Conservation (phyloP, 1,139 yeast genomes). For the Lodderomyces beijingensis region DNA sequence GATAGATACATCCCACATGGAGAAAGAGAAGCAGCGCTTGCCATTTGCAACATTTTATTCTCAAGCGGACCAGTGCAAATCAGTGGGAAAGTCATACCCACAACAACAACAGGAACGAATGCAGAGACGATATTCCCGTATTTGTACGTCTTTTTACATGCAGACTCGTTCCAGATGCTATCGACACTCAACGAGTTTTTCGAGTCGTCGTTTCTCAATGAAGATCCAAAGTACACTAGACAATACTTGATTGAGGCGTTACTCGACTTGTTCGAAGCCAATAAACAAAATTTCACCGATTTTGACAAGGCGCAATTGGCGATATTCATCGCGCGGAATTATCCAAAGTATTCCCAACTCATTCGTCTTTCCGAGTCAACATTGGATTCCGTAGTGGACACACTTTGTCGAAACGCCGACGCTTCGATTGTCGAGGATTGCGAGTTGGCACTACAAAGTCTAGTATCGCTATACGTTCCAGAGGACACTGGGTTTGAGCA, state of each 20-base stretch:
- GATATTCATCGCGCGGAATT: conserved; percentile 69
- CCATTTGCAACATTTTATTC: conserved; percentile 54
- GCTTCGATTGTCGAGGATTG: conserved; percentile 50
- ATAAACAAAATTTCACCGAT: conserved; percentile 24
- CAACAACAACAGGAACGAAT: conserved; percentile 11
- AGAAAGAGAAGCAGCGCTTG: conserved; percentile 35
- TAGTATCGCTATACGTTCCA: conserved; percentile 39
- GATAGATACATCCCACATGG: conserved; percentile 39
- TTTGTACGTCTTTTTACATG: conserved; percentile 43
- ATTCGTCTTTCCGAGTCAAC: conserved; percentile 61
- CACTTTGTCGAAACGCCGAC: conserved; percentile 44
- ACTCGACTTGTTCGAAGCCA: conserved; percentile 45
- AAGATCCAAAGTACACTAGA: conserved; percentile 40
- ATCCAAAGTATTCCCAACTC: conserved; percentile 77
- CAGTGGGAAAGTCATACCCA: conserved; percentile 10
- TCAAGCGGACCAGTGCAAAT: conserved; percentile 11
- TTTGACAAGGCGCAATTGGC: conserved; percentile 44
- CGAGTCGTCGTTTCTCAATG: conserved; percentile 66
- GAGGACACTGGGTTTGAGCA: conserved; percentile 39
- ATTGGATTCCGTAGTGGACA: conserved; percentile 44
- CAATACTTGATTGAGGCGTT: conserved; percentile 67
- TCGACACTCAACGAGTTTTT: conserved; percentile 71
- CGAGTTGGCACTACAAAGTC: conserved; percentile 66
- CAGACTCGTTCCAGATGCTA: conserved; percentile 54
- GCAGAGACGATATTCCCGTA: conserved; percentile 56